phyloP scores from a whole-genome alignment of 257 asterid species.

The Solanum appendiculatum region DNA sequence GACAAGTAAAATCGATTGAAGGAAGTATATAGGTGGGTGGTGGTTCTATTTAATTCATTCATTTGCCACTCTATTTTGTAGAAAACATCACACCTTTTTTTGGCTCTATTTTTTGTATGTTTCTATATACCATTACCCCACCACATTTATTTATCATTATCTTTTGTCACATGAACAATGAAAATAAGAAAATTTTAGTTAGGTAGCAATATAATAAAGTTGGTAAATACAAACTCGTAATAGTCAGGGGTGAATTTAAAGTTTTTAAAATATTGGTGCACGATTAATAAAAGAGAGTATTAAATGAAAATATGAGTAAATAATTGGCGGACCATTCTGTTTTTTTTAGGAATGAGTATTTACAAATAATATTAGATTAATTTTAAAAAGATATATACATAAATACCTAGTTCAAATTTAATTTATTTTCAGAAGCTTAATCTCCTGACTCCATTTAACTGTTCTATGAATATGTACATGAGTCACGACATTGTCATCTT shows the following conservation, averaged over 20 bases:
- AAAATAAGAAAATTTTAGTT: not conserved
- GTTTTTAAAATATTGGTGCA: not conserved
- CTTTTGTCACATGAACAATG: not conserved
- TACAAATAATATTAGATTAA: no score
- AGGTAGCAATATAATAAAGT: not conserved
- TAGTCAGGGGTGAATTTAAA: not conserved
- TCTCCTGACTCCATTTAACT: not conserved
- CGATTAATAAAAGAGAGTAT: not conserved
- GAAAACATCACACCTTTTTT: not conserved
- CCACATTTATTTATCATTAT: not conserved
- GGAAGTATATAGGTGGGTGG: not conserved
- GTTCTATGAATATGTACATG: not conserved
- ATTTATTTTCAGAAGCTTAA: not conserved
- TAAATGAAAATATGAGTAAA: not conserved
- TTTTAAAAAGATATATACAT: not conserved
- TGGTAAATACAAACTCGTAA: not conserved
- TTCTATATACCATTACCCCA: not conserved
- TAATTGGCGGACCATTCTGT: no score
- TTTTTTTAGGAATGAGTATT: no score
- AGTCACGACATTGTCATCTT: not conserved
- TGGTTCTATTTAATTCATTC: not conserved
- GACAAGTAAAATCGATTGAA: not conserved
- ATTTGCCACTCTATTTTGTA: not conserved
- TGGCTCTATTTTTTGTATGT: not conserved
- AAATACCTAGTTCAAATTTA: not conserved